Conservation (phyloP, 2,329 filamentous ascomycete genomes). For the Pseudonectria foliicola region DNA sequence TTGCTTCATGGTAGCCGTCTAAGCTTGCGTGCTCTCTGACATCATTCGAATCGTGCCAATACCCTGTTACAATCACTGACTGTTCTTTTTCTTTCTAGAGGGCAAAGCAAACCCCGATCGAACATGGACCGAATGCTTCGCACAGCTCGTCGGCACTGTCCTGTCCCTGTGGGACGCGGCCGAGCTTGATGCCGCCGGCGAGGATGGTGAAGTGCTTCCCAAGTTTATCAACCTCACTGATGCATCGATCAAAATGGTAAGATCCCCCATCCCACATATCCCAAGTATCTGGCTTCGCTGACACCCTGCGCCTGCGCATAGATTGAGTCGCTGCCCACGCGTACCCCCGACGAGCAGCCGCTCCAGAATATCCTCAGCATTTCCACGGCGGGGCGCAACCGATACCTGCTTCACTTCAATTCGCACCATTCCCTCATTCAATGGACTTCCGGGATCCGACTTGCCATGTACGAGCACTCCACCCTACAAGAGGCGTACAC, state of each 20-base stretch:
- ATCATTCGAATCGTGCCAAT: slow-evolving; percentile 1
- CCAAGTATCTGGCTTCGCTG: slow-evolving; percentile 10
- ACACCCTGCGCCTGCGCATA: slow-evolving; percentile 28
- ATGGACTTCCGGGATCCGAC: slow-evolving; percentile 90
- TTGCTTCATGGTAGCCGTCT: slow-evolving; percentile 9
- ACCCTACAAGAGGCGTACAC: slow-evolving; percentile 95
- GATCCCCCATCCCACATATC: slow-evolving; percentile 2
- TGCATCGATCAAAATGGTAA: slow-evolving; percentile 96
- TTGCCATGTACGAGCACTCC: slow-evolving; percentile 90
- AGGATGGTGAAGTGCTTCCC: slow-evolving; percentile 76
- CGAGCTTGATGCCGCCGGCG: slow-evolving; percentile 79
- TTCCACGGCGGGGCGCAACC: slow-evolving; percentile 90
- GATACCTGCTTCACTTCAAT: slow-evolving; percentile 93
- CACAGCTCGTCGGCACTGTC: slow-evolving; percentile 90
- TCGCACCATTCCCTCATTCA: slow-evolving; percentile 87
- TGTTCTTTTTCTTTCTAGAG: slow-evolving; percentile 43
- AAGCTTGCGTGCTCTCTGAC: slow-evolving; percentile 1
- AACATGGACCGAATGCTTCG: slow-evolving; percentile 94
- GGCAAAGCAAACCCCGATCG: slow-evolving; percentile 80
- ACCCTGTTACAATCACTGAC: slow-evolving; percentile 14
- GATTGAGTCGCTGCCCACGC: slow-evolving; percentile 86
- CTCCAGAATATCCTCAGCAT: slow-evolving; percentile 93
- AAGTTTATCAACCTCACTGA: slow-evolving; percentile 97
- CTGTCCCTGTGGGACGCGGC: slow-evolving; percentile 93
- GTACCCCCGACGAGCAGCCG: slow-evolving; percentile 66